phyloP scores from a whole-genome alignment of 1,284 basidiomycete genomes.

The Ceratobasidium sp. region DNA sequence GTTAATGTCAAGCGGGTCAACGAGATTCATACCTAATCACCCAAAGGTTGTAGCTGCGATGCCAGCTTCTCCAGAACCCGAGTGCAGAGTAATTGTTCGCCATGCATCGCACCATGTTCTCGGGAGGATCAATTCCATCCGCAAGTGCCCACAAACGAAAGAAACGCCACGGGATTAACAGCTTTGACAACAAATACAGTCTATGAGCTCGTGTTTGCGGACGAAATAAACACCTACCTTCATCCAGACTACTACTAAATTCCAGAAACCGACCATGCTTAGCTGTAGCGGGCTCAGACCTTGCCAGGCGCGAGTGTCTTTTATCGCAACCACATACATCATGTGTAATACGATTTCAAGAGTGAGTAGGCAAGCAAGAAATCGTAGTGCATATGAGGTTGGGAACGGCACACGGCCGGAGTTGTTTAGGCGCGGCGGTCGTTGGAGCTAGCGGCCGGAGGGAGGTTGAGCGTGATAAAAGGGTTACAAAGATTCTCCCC shows the following conservation, averaged over 20 bases:
- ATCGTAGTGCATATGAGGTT: slow-evolving; percentile 72
- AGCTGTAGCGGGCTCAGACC: slow-evolving; percentile 81
- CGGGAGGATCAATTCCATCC: slow-evolving; percentile 91
- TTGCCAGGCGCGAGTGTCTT: slow-evolving; percentile 79
- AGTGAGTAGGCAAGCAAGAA: slow-evolving; percentile 73
- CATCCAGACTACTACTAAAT: slow-evolving; percentile 93
- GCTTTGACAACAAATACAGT: slow-evolving; percentile 56
- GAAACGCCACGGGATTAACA: slow-evolving; percentile 97
- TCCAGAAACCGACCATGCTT: slow-evolving; percentile 97
- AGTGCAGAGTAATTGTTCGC: slow-evolving; percentile 96
- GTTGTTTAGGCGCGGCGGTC: slow-evolving; percentile 56
- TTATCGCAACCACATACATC: slow-evolving; percentile 98
- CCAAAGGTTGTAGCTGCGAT: slow-evolving; percentile 97
- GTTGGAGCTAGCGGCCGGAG: slow-evolving; percentile 58
- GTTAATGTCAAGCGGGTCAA: slow-evolving; percentile 17
- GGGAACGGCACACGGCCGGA: slow-evolving; percentile 50
- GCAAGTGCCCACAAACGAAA: slow-evolving; percentile 94
- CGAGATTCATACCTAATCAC: slow-evolving; percentile 69
- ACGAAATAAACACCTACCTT: slow-evolving; percentile 65
- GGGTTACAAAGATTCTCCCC: neutral
- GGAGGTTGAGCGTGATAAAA: slow-evolving; percentile 7
- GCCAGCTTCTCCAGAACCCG: slow-evolving; percentile 97
- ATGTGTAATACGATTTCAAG: slow-evolving; percentile 94
- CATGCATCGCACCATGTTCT: slow-evolving; percentile 99
- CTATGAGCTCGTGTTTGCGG: slow-evolving; percentile 4